Evolutionary conservation across 768 basidiomycete genomes (phyloP), one percentile per base, ranked within the genome.

Genomic region (Hypholoma fasciculare): DNA sequence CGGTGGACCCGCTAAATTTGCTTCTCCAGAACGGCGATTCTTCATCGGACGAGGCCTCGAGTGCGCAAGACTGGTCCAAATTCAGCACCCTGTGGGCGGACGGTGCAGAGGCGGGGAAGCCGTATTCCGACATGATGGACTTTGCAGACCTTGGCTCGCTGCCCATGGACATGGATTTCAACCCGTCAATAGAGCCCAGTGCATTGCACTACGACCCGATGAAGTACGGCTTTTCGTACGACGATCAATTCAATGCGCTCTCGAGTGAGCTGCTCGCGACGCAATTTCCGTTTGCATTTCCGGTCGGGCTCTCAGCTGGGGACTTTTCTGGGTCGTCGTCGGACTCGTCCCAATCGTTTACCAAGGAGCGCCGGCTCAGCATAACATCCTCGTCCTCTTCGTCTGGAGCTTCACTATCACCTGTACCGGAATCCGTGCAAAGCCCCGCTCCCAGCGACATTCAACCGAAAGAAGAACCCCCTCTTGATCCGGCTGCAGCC

Each of bases 161-260:
- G 23, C 63, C 71, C 6, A 82, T 87, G 79, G 84, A 86, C 70
- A 77, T 89, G 70, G 86, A 88, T 65, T 84, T 87, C 54, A 75
- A 78, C 67, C 79, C 83, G 3, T 80, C 82, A 1, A 79, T 91
- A 54, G 86, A 91, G 58, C 88, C 90, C 30, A 85, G 76, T 62
- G 75, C 81, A 7, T 72, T 90, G 12, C 87, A 89, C 65, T 84
- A 74, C 65, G 70, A 78, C 62, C 56, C 65, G 3, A 61, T 64
- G 40, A 71, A 69, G 27, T 68, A 64, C 54, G 61, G 63, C 43
- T 71, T 67, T 49, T 50, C 69, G 1, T 72, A 68, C 54, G 63
- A 69, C 39, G 66, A 69, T 39, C 67, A 66, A 27, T 63, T 65
- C 30, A 62, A 61, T 14, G 53, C 56, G 7, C 61, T 69, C 16